phyloP scores from a whole-genome alignment of 208 protist species.

The Trypanosoma boissoni region DNA sequence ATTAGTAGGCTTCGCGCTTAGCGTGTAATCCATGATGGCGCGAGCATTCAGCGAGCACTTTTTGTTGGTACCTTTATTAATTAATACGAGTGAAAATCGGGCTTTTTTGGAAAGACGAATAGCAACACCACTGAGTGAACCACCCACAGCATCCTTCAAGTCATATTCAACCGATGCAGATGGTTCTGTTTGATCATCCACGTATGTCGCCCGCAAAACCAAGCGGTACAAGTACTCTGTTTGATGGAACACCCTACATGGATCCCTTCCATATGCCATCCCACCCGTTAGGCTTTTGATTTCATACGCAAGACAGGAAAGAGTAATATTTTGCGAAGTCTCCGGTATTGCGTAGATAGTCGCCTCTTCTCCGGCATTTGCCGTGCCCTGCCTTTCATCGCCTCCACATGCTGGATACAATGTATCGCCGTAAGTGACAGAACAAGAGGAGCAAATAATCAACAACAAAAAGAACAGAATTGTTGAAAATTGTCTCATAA shows the following conservation, averaged over 20 bases:
- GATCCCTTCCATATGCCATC: constrained; percentile 26
- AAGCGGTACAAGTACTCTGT: constrained; percentile 61
- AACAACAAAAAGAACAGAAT: constrained; percentile 13
- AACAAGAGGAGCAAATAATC: constrained; percentile 19
- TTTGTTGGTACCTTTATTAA: constrained; percentile 38
- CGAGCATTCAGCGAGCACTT: constrained; percentile 45
- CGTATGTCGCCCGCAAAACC: constrained; percentile 37
- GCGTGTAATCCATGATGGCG: constrained; percentile 29
- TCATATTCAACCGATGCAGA: constrained; percentile 34
- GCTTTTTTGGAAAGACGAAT: constrained; percentile 29
- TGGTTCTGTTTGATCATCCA: constrained; percentile 14
- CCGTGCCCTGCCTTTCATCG: constrained; percentile 18
- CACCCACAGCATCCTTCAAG: constrained; percentile 54
- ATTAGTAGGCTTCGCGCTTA: constrained; percentile 8
- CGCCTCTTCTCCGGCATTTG: constrained; percentile 13
- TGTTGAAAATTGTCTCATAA: too few species aligned
- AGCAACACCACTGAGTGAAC: constrained; percentile 45
- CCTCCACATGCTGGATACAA: constrained; percentile 59
- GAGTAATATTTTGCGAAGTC: constrained; percentile 13
- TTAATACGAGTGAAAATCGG: constrained; percentile 52
- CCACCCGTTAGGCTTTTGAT: constrained; percentile 38
- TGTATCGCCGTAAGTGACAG: constrained; percentile 13
- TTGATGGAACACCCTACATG: constrained; percentile 56
- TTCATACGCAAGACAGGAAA: constrained; percentile 68
- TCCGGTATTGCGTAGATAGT: constrained; percentile 23